A percentile compares a stretch with the other conserved stretches of the same genome.
phyloP scores from a whole-genome alignment of 345 rosid species.

The Citrus unshiu region DNA sequence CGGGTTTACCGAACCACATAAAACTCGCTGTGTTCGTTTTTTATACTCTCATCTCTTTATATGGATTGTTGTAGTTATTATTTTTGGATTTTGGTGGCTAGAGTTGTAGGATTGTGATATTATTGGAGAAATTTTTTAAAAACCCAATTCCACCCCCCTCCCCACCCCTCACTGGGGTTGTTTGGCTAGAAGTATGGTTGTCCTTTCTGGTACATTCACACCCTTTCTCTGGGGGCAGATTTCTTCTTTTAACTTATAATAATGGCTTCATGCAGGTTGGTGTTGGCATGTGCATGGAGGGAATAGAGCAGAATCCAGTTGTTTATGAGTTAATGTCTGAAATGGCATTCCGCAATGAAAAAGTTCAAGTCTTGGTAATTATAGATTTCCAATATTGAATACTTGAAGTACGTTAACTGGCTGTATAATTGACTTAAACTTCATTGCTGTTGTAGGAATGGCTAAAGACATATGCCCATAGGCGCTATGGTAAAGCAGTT shows the following conservation, averaged over 20 bases:
- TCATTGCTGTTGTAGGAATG: constrained; percentile 54
- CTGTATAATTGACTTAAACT: not conserved
- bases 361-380: constrained; percentile 66
- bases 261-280: constrained; percentile 55
- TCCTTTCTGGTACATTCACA: not conserved
- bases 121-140: too few relatives aligned
- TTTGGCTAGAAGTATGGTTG: too few relatives aligned
- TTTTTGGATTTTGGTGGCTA: too few relatives aligned
- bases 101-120: too few relatives aligned
- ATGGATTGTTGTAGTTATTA: too few relatives aligned
- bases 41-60: too few relatives aligned
- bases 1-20: too few relatives aligned
- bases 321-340: constrained; percentile 92
- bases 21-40: too few relatives aligned
- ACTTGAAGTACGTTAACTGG: constrained; percentile 2
- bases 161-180: too few relatives aligned
- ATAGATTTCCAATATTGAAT: not conserved
- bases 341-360: constrained; percentile 82
- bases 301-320: constrained; percentile 93
- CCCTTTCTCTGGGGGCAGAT: not conserved
- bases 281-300: constrained; percentile 98
- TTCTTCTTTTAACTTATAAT: constrained; percentile 1
- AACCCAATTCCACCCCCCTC: too few relatives aligned
- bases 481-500: constrained; percentile 82
- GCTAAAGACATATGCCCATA: constrained; percentile 66